Evolutionary conservation across 192 early-diverging fungal genomes (phyloP).

Genomic region (Geranomyces variabilis): DNA sequence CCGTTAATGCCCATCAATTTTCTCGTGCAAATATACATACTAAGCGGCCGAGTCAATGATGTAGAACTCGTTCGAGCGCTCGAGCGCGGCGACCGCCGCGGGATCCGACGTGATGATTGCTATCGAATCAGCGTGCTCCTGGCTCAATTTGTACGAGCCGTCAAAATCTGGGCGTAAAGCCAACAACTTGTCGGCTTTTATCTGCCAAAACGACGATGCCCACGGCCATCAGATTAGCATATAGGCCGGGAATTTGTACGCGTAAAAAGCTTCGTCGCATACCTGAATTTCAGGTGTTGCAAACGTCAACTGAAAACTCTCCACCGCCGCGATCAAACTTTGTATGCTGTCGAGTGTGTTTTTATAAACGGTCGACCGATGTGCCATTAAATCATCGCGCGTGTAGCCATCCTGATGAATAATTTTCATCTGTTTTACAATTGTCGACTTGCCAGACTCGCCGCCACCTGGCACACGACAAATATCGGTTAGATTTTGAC

Average conservation of each 20-base stretch:
- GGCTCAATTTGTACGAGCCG: constrained; percentile 15
- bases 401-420: constrained; percentile 93
- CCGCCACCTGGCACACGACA: constrained; percentile 70
- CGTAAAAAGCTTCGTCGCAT: background rate
- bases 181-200: constrained; percentile 8
- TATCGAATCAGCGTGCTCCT: constrained; percentile 30
- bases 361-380: constrained; percentile 80
- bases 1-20: background rate
- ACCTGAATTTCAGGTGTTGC: constrained; percentile 21
- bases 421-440: constrained; percentile 98
- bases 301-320: constrained; percentile 47
- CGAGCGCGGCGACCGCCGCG: constrained; percentile 63
- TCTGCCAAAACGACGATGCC: background rate
- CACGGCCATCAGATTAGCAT: too few species aligned
- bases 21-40: constrained; percentile 47
- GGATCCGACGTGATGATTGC: constrained; percentile 66
- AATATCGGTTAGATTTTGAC: too few species aligned
- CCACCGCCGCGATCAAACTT: constrained; percentile 72
- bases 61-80: constrained; percentile 82
- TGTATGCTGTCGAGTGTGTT: constrained; percentile 86
- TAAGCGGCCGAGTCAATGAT: constrained; percentile 92
- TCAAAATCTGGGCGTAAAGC: constrained; percentile 17
- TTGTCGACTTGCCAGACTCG: constrained; percentile 95
- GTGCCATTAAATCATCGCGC: constrained; percentile 73
- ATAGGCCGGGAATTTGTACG: too few species aligned